Percentiles rank a stretch among this genome's conserved stretches.
These are phyloP conservation scores for Elsinoe batatas DNA, from an alignment of 2,329 filamentous ascomycete species.

Conservation along the genomic window DNA sequence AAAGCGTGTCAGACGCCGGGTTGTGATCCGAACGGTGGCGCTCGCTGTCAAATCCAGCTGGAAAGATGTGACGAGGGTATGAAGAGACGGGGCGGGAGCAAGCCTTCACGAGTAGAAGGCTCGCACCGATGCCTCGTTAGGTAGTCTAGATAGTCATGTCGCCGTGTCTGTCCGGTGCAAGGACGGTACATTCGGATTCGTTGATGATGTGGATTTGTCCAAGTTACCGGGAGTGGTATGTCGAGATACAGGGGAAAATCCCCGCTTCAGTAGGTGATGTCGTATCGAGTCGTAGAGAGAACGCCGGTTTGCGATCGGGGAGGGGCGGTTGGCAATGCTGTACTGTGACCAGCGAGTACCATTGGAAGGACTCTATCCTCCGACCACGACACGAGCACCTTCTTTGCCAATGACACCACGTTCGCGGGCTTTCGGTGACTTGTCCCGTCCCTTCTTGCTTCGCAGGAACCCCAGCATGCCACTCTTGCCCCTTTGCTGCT, in stretches of 20 bases:
- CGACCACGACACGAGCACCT: constrained; percentile 58
- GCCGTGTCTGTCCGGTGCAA: not conserved
- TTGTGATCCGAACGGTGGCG: not conserved
- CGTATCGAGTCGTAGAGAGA: constrained; percentile 1
- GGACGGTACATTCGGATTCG: not conserved
- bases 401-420: constrained; percentile 90
- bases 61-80: not conserved
- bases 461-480: constrained; percentile 86
- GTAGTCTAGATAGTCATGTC: constrained; percentile 1
- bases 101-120: too few relatives aligned
- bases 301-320: not conserved
- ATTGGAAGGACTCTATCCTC: constrained; percentile 20
- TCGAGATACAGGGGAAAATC: not conserved
- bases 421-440: constrained; percentile 77
- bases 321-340: not conserved
- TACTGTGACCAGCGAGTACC: not conserved
- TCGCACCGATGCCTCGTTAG: too few relatives aligned
- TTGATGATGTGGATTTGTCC: not conserved
- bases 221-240: not conserved
- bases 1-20: not conserved
- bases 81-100: too few relatives aligned
- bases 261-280: not conserved
- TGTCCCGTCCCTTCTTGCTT: constrained; percentile 78
- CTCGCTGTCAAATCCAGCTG: not conserved
- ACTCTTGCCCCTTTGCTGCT: constrained; percentile 50